Conservation (phyloP, 306 rosid genomes). For the Cicer arietinum region DNA sequence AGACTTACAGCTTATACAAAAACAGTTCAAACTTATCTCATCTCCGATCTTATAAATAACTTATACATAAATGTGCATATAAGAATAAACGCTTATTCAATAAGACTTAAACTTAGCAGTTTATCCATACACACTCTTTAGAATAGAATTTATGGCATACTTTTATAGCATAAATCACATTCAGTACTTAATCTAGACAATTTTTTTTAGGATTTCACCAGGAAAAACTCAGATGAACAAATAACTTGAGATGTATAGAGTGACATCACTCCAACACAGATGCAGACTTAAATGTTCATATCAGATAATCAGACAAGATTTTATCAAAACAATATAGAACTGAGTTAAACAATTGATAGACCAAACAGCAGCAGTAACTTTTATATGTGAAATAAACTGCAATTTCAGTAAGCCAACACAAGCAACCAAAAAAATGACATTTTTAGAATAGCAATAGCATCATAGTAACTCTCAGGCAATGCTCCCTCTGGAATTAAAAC, state of each 20-base stretch:
- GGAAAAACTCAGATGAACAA: not conserved
- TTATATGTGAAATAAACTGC: not conserved
- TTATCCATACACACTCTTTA: not conserved
- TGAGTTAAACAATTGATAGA: not conserved
- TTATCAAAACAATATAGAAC: not conserved
- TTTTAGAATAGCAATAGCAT: not conserved
- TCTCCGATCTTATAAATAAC: not conserved
- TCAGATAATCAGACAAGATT: not conserved
- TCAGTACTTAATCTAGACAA: constrained; percentile 13
- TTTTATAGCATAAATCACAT: not conserved
- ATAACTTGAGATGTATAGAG: not conserved
- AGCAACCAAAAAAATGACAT: not conserved
- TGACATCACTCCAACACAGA: constrained; percentile 10
- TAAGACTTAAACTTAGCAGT: not conserved
- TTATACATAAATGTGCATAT: not conserved
- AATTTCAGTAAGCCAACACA: not conserved
- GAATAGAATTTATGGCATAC: not conserved
- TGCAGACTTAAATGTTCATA: not conserved
- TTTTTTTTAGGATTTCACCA: not conserved
- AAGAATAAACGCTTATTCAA: not conserved
- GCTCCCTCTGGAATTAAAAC: not conserved
- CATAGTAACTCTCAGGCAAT: not conserved
- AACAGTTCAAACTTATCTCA: too few relatives aligned
- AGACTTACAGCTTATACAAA: not conserved
- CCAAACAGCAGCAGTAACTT: constrained; percentile 5